Percentiles rank a stretch among this genome's conserved stretches.
phyloP scores from a whole-genome alignment of 1,284 basidiomycete genomes.

The Cryptococcus hybrid region DNA sequence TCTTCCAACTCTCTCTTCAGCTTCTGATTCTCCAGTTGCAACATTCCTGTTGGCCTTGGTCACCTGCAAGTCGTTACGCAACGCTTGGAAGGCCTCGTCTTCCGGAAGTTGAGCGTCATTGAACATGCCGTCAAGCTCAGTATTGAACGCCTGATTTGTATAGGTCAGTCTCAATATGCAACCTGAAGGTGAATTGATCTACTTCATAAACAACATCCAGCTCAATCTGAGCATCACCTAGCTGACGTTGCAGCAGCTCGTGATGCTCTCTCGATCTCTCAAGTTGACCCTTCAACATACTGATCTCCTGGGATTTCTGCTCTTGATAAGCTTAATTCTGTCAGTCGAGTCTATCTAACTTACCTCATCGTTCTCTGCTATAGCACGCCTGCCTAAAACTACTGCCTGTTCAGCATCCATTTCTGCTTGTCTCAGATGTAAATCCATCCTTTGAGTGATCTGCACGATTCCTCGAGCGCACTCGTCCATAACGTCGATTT shows the following conservation, averaged over 20 bases:
- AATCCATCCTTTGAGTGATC: slow-evolving; percentile 36
- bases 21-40: slow-evolving; percentile 73
- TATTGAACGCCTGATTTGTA: slow-evolving; percentile 73
- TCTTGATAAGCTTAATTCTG: neutral
- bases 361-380: slow-evolving; percentile 18
- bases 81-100: slow-evolving; percentile 70
- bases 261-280: slow-evolving; percentile 67
- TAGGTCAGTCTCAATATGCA: slow-evolving; percentile 8
- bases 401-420: slow-evolving; percentile 24
- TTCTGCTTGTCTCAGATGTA: slow-evolving; percentile 20
- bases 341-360: neutral
- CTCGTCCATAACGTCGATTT: slow-evolving; percentile 28
- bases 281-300: slow-evolving; percentile 63
- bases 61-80: slow-evolving; percentile 66
- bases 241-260: slow-evolving; percentile 69
- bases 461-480: slow-evolving; percentile 22
- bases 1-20: slow-evolving; percentile 70
- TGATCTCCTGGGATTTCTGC: slow-evolving; percentile 61
- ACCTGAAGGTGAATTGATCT: slow-evolving; percentile 28
- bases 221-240: slow-evolving; percentile 73
- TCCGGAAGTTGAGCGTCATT: slow-evolving; percentile 72
- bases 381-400: slow-evolving; percentile 8
- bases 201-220: slow-evolving; percentile 90
- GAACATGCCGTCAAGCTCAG: slow-evolving; percentile 85
- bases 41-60: slow-evolving; percentile 72